A percentile compares a stretch with the other conserved stretches of the same genome.
phyloP scores from a whole-genome alignment of 225 moss, liverwort and hornwort species.

The Sphagnum contortum region DNA sequence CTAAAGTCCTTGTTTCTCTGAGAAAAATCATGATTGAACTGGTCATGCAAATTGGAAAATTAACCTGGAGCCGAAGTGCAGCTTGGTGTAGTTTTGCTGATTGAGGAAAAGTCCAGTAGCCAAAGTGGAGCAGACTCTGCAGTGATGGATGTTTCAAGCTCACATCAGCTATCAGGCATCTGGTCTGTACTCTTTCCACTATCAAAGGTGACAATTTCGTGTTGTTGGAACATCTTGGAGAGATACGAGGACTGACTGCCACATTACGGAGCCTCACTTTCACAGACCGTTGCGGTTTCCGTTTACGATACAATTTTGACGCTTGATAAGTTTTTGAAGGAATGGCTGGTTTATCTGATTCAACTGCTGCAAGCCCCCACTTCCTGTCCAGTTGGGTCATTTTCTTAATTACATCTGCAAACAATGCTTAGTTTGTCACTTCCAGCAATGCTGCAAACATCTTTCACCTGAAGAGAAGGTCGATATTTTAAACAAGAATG shows the following conservation, averaged over 20 bases:
- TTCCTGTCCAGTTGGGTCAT: background rate
- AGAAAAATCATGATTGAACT: too few species aligned
- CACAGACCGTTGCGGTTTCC: constrained; percentile 7
- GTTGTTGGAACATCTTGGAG: constrained; percentile 10
- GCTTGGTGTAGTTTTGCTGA: constrained; percentile 19
- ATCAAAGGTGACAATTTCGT: constrained; percentile 17
- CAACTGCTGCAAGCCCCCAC: constrained; percentile 11
- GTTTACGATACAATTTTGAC: constrained; percentile 3
- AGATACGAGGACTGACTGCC: constrained; percentile 3
- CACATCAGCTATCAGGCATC: constrained; percentile 12
- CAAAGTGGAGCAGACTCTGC: constrained; percentile 13
- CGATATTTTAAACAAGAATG: too few species aligned
- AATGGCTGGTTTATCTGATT: constrained; percentile 8
- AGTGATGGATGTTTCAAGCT: constrained; percentile 10
- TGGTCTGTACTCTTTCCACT: constrained; percentile 8
- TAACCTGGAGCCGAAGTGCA: constrained; percentile 24
- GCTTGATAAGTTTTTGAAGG: background rate
- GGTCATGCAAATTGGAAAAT: background rate
- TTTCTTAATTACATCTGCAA: constrained; percentile 10
- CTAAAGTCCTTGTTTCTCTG: too few species aligned
- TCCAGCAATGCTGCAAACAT: too few species aligned
- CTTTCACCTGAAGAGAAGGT: too few species aligned
- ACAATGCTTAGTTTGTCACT: too few species aligned
- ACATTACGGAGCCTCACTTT: constrained; percentile 12
- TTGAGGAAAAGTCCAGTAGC: constrained; percentile 12